Evolutionary conservation across 441 rosid genomes (phyloP).

Genomic region (Metrosideros polymorpha): DNA sequence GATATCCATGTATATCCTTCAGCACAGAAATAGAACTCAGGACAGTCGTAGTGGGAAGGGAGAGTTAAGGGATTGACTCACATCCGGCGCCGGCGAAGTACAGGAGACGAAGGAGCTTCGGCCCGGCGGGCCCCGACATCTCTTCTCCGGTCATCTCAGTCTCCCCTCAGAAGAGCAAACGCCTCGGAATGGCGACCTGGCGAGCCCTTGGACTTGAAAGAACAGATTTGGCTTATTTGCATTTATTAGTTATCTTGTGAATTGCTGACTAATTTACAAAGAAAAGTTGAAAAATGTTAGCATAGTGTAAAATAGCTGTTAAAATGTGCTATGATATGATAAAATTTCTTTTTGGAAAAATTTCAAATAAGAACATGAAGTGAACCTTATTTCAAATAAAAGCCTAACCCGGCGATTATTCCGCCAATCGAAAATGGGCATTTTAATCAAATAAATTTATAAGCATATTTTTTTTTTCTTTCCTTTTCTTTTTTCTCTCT

Average conservation of each 20-base stretch:
- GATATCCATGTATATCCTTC: background rate
- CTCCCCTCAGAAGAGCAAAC: background rate
- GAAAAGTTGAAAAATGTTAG: background rate
- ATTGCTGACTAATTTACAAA: background rate
- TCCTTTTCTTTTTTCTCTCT: no score
- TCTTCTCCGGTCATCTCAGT: conserved; percentile 40
- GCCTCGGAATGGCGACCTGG: background rate
- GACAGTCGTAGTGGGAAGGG: background rate
- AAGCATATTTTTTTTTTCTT: no score
- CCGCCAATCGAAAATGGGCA: no score
- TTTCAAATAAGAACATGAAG: no score
- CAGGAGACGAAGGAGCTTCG: conserved; percentile 43
- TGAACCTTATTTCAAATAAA: no score
- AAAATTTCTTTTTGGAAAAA: background rate
- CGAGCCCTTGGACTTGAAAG: background rate
- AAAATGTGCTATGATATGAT: background rate
- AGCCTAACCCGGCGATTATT: no score
- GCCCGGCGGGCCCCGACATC: conserved; percentile 42
- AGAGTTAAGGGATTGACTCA: conserved; percentile 10
- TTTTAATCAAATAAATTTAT: no score
- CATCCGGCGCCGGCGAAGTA: conserved; percentile 70
- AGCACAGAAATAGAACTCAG: background rate
- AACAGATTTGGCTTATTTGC: background rate
- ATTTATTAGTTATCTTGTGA: background rate
- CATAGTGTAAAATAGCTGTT: background rate